Evolutionary conservation across 1,284 basidiomycete genomes (phyloP).

Genomic region (Fomitopsis schrenkii): DNA sequence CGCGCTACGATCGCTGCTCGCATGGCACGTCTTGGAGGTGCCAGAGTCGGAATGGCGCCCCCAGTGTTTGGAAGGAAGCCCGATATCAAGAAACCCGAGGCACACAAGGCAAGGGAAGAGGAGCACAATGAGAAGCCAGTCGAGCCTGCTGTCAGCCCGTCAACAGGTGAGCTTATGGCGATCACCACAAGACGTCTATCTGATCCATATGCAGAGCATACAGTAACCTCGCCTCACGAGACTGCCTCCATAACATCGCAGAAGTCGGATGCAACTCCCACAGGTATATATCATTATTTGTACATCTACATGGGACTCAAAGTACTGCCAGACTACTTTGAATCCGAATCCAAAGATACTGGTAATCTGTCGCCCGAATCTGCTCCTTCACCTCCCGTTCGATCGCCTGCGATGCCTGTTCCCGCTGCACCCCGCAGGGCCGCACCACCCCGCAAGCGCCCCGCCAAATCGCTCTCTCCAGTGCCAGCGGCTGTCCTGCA

Average conservation of each 20-base stretch:
- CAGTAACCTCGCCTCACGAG: neutral
- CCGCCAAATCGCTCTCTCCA: slow-evolving; percentile 38
- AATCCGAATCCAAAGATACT: slow-evolving; percentile 13
- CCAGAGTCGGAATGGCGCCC: slow-evolving; percentile 77
- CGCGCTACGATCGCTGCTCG: slow-evolving; percentile 81
- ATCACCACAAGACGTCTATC: too few relatives aligned
- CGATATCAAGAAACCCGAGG: slow-evolving; percentile 36
- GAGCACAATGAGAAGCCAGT: slow-evolving; percentile 7
- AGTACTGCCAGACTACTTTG: slow-evolving; percentile 19
- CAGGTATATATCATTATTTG: neutral
- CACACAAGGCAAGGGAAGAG: slow-evolving; percentile 22
- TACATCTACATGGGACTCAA: neutral
- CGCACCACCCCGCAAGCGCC: slow-evolving; percentile 64
- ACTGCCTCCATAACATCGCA: neutral
- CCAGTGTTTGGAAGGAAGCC: slow-evolving; percentile 62
- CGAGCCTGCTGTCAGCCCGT: slow-evolving; percentile 2
- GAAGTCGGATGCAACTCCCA: neutral
- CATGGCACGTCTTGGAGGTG: slow-evolving; percentile 87
- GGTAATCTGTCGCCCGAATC: slow-evolving; percentile 35
- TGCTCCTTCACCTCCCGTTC: slow-evolving; percentile 22
- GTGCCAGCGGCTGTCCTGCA: slow-evolving; percentile 13
- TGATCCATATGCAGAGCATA: neutral
- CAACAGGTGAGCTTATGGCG: slow-evolving; percentile 5
- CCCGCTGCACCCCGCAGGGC: slow-evolving; percentile 66
- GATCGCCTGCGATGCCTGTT: slow-evolving; percentile 64